Conservation (phyloP, 1,284 basidiomycete species). For the Cutaneotrichosporon arboriforme region DNA sequence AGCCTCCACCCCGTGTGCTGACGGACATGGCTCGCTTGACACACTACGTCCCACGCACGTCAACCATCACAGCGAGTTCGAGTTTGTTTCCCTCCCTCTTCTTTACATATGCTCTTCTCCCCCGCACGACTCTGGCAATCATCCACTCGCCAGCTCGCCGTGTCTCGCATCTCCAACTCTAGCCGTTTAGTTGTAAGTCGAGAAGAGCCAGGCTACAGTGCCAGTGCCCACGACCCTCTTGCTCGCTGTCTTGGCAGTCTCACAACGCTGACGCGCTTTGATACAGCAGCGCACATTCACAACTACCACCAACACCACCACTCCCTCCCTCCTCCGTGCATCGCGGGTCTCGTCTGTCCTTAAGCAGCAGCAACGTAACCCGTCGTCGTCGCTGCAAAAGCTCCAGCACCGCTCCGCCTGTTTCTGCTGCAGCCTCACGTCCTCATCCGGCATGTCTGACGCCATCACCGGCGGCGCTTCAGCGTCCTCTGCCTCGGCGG, state of each 20-base stretch:
- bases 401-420: conserved; percentile 12
- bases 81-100: not conserved
- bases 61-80: not conserved
- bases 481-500: conserved; percentile 11
- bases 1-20: no score
- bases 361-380: no score
- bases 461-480: conserved; percentile 27
- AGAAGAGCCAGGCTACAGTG: no score
- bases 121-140: conserved; percentile 6
- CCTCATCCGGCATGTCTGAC: conserved; percentile 9
- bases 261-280: not conserved
- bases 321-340: no score
- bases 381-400: no score
- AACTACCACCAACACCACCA: not conserved
- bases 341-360: no score
- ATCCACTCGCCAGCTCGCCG: not conserved
- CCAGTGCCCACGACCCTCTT: no score
- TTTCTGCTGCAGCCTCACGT: conserved; percentile 17
- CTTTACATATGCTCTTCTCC: conserved; percentile 6
- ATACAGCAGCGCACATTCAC: not conserved
- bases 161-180: not conserved
- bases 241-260: no score
- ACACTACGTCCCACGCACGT: no score
- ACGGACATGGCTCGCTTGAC: no score
- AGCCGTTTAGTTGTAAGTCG: no score